Conservation (phyloP, 2,329 filamentous ascomycete species). For the Talaromyces albobiverticillius region DNA sequence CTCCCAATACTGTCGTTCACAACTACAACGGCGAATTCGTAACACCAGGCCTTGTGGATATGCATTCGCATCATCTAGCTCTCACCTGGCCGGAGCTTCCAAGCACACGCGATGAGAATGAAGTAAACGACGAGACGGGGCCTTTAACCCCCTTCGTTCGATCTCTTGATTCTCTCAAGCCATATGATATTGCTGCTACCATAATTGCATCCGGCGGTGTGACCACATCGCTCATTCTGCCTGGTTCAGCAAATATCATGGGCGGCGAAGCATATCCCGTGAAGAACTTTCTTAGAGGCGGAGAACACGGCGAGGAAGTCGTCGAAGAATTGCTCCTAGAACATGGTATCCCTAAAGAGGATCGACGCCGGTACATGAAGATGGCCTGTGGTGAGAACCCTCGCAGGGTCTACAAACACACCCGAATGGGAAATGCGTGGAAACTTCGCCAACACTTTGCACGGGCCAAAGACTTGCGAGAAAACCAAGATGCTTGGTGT, state of each 20-base stretch:
- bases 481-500: constrained; percentile 68
- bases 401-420: constrained; percentile 61
- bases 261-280: constrained; percentile 68
- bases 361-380: constrained; percentile 69
- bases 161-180: constrained; percentile 63
- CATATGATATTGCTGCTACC: constrained; percentile 62
- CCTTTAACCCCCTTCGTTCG: constrained; percentile 63
- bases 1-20: constrained; percentile 7
- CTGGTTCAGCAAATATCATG: constrained; percentile 70
- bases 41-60: constrained; percentile 67
- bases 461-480: constrained; percentile 56
- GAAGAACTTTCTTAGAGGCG: constrained; percentile 63
- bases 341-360: constrained; percentile 52
- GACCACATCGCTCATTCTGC: constrained; percentile 64
- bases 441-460: constrained; percentile 67
- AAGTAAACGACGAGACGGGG: constrained; percentile 55
- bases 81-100: constrained; percentile 54
- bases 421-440: constrained; percentile 66
- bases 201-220: constrained; percentile 73
- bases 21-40: constrained; percentile 53
- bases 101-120: constrained; percentile 61
- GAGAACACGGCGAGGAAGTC: constrained; percentile 60
- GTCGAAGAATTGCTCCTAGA: constrained; percentile 64
- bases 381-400: constrained; percentile 74
- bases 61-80: constrained; percentile 67